phyloP scores from a whole-genome alignment of 768 basidiomycete species.

The Nidula microcarpa region DNA sequence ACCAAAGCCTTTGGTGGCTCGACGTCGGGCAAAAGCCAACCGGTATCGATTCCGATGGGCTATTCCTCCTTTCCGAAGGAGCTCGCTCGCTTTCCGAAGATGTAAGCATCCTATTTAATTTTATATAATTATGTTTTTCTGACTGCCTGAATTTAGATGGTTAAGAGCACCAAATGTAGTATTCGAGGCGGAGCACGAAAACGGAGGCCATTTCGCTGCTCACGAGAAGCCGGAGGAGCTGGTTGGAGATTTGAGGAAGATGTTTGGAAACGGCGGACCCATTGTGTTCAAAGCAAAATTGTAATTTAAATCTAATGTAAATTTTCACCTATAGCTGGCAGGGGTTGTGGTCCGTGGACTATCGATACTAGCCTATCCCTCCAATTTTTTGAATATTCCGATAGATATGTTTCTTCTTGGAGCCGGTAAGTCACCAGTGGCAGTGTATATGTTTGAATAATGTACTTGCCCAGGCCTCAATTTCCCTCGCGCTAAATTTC shows the following conservation, averaged over 20 bases:
- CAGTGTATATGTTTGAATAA: too few relatives aligned
- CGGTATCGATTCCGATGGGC: slow-evolving; percentile 37
- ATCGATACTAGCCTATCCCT: too few relatives aligned
- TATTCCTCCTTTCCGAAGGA: slow-evolving; percentile 52
- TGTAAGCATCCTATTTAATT: too few relatives aligned
- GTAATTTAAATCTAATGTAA: too few relatives aligned
- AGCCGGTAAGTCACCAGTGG: too few relatives aligned
- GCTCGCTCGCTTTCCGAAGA: slow-evolving; percentile 19
- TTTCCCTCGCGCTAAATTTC: too few relatives aligned
- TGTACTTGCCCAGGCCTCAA: too few relatives aligned
- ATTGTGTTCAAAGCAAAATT: slow-evolving; percentile 36
- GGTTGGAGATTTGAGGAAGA: slow-evolving; percentile 46
- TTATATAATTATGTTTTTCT: neutral
- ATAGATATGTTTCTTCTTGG: too few relatives aligned
- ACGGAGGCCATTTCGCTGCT: slow-evolving; percentile 59
- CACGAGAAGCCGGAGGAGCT: slow-evolving; percentile 45
- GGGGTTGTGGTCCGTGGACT: too few relatives aligned
- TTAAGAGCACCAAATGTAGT: slow-evolving; percentile 29
- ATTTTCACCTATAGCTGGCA: too few relatives aligned
- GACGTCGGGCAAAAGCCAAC: slow-evolving; percentile 6
- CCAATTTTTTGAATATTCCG: too few relatives aligned
- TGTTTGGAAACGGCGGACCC: slow-evolving; percentile 52
- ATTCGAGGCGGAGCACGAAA: slow-evolving; percentile 42
- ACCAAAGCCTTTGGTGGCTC: slow-evolving; percentile 4
- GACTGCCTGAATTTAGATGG: slow-evolving; percentile 32